These are phyloP conservation scores for Trypethelium eluteriae DNA, from an alignment of 495 filamentous ascomycete species.

Conservation along the genomic window DNA sequence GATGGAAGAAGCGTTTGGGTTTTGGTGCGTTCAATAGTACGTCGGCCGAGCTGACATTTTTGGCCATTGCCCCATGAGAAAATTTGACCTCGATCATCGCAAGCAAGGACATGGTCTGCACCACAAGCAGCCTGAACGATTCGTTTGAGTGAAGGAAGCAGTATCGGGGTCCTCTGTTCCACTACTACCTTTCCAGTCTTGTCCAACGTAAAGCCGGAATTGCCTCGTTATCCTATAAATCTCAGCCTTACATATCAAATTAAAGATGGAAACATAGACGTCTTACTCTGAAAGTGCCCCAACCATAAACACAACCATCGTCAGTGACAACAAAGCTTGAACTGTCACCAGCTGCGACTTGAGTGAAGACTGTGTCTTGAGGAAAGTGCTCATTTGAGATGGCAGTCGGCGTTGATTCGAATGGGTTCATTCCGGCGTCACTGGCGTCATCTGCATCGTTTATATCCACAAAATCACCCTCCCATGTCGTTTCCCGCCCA, in stretches of 20 bases:
- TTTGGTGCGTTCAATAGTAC: conserved; percentile 55
- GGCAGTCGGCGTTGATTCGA: conserved; percentile 51
- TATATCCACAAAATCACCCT: conserved; percentile 52
- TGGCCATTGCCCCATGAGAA: conserved; percentile 68
- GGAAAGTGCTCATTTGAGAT: conserved; percentile 43
- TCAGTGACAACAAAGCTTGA: conserved; percentile 57
- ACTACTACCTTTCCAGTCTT: too few relatives aligned
- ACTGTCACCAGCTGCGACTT: conserved; percentile 56
- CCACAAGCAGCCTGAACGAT: conserved; percentile 55
- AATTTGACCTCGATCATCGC: conserved; percentile 57
- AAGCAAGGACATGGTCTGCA: conserved; percentile 63
- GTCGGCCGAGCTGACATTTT: conserved; percentile 65
- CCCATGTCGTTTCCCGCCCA: conserved; percentile 53
- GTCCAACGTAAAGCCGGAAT: conserved; percentile 57
- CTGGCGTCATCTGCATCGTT: conserved; percentile 45
- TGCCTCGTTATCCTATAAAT: conserved; percentile 55
- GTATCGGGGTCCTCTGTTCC: conserved; percentile 40
- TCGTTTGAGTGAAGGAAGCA: conserved; percentile 51
- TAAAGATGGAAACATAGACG: too few relatives aligned
- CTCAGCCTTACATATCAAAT: too few relatives aligned
- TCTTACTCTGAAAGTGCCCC: conserved; percentile 75
- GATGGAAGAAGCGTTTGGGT: conserved; percentile 58
- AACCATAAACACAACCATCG: conserved; percentile 59
- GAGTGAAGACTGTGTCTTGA: conserved; percentile 47
- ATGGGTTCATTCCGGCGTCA: conserved; percentile 49